Evolutionary conservation across 306 rosid genomes (phyloP).

Genomic region (Hippophae tibetana): DNA sequence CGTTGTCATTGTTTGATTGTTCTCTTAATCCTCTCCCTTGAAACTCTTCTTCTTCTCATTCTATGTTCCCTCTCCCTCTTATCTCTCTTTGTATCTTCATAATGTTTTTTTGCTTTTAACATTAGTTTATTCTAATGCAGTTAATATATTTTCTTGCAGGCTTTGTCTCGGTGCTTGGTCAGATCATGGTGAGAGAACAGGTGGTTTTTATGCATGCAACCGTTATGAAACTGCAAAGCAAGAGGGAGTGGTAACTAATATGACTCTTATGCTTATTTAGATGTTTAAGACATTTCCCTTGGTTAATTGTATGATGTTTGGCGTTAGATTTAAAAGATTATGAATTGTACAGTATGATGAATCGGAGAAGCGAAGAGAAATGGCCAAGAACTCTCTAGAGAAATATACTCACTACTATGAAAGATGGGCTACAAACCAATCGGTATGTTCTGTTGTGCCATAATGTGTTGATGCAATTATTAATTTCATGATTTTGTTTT

Average conservation of each 20-base stretch:
- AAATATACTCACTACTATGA: conserved; percentile 93
- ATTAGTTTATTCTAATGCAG: background rate
- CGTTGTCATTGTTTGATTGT: too few relatives aligned
- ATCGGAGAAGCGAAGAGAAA: conserved; percentile 79
- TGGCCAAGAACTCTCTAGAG: conserved; percentile 94
- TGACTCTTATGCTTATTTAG: background rate
- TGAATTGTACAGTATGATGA: conserved; percentile 31
- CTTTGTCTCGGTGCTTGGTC: conserved; percentile 91
- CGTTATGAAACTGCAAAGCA: conserved; percentile 89
- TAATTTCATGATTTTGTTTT: background rate
- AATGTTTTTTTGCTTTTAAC: too few relatives aligned
- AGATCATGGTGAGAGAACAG: conserved; percentile 91
- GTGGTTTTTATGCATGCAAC: conserved; percentile 95
- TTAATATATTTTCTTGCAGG: conserved; percentile 37
- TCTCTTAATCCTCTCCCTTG: too few relatives aligned
- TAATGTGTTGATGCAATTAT: background rate
- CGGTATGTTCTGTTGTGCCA: conserved; percentile 33
- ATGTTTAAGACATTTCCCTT: background rate
- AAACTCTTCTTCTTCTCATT: too few relatives aligned
- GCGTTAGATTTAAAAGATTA: background rate
- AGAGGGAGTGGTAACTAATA: conserved; percentile 66
- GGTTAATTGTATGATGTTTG: background rate
- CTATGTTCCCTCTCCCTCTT: too few relatives aligned
- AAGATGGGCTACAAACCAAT: conserved; percentile 97
- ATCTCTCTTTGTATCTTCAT: too few relatives aligned